Base-by-base conservation (phyloP, 2,329 filamentous ascomycete species). In the Scytalidium lignicola region DNA sequence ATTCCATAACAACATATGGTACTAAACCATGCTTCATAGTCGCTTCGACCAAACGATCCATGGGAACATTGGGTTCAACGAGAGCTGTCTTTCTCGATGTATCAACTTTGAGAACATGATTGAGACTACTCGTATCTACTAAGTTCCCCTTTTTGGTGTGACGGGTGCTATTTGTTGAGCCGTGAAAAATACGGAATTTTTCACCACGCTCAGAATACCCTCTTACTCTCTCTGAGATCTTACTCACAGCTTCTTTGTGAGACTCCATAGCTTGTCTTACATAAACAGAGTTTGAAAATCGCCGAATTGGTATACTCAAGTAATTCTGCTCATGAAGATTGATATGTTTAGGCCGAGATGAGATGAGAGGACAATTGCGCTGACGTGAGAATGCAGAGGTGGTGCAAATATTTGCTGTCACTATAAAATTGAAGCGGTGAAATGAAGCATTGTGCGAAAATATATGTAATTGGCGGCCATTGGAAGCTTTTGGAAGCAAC, bases 51-150 rank as follows among this genome's bases (percentile, higher is more conserved):
- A 88, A 71, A 1, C 67, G 66, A 52, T 85, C 82, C 82, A 87
- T 87, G 0, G 80, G 71, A 3, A 87, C 82, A 55, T 86, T 87
- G 0, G 83, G 82, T 58, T 88, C 83, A 0, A 85, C 83, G 0
- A 80, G 58, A 18, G 67, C 70, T 2, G 67, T 73, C 53, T 68
- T 71, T 9, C 57, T 63, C n/a, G 61, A 49, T 3, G 59, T 59
- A 51, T 75, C 65, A 43, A 78, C 64, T n/a, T 58, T 55, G 8
- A 78, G 57, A 3, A 78, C 67, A 58, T 74, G 62, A 37, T 67
- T 68, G n/a, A 78, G 66, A 6, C 59, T 58, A 52, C 68, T 73
- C n/a, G 73, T 74, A 53, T 78, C 72, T 37, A 78, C 63, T 48
- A 59, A 55, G 19, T 51, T 48, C 20, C 53, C 46, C 19, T 51